A percentile compares a stretch with the other conserved stretches of the same genome.
Conservation (phyloP, 2,329 filamentous ascomycete genomes). For the Chaetomium sp. region DNA sequence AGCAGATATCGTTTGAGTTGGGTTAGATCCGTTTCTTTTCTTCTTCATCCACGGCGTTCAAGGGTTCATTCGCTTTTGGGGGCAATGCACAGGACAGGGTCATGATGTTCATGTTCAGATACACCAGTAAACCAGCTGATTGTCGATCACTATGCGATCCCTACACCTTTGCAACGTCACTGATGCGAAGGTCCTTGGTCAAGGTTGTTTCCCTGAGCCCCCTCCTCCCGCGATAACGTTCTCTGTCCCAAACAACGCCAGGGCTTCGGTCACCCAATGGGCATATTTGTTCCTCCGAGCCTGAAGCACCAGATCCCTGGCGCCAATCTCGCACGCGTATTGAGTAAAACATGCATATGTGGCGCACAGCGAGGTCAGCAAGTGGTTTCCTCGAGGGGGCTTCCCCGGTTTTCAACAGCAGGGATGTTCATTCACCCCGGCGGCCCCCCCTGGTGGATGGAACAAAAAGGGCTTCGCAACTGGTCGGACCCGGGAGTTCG, state of each 20-base stretch:
- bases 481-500: not conserved
- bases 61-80: not conserved
- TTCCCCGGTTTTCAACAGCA: not conserved
- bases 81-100: not conserved
- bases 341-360: not conserved
- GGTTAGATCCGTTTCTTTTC: not conserved
- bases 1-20: slow-evolving; percentile 4
- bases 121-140: not conserved
- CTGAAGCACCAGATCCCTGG: not conserved
- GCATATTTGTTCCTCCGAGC: not conserved
- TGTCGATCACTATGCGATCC: not conserved
- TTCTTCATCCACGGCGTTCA: slow-evolving; percentile 2
- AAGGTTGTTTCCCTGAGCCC: not conserved
- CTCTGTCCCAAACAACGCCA: not conserved
- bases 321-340: not conserved
- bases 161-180: not conserved
- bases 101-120: not conserved
- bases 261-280: not conserved
- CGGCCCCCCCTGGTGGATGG: not conserved
- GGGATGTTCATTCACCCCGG: not conserved
- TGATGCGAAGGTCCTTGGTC: not conserved
- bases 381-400: not conserved
- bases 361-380: not conserved
- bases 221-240: not conserved
- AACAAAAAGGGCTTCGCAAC: not conserved